A percentile compares a stretch with the other conserved stretches of the same genome.
These are phyloP conservation scores for Pseudocercospora macadamiae DNA, from an alignment of 2,329 filamentous ascomycete species.

Conservation along the genomic window DNA sequence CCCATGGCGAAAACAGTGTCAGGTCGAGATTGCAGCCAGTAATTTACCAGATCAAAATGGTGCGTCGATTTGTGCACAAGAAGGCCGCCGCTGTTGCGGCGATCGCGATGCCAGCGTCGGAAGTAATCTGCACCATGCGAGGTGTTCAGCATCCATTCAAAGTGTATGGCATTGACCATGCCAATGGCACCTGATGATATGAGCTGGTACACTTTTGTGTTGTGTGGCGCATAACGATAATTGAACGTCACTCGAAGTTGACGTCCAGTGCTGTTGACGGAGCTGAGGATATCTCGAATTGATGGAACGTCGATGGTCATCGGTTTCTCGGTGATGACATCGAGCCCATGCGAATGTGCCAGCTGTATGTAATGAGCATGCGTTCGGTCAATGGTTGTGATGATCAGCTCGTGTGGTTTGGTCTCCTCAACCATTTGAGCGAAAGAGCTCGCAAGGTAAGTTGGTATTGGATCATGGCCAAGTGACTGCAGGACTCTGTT, in stretches of 20 bases:
- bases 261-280: slow-evolving; percentile 54
- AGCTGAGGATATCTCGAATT: slow-evolving; percentile 58
- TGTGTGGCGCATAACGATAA: slow-evolving; percentile 68
- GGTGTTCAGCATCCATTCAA: slow-evolving; percentile 67
- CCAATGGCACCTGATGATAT: slow-evolving; percentile 60
- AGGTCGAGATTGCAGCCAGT: slow-evolving; percentile 62
- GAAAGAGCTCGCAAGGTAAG: slow-evolving; percentile 59
- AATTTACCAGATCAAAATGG: slow-evolving; percentile 66
- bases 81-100: slow-evolving; percentile 62
- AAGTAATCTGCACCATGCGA: slow-evolving; percentile 66
- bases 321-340: slow-evolving; percentile 66
- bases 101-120: slow-evolving; percentile 65
- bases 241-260: slow-evolving; percentile 65
- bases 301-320: slow-evolving; percentile 65
- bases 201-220: slow-evolving; percentile 62
- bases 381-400: slow-evolving; percentile 66
- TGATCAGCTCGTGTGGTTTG: slow-evolving; percentile 63
- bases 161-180: slow-evolving; percentile 59
- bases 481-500: slow-evolving; percentile 53
- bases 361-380: slow-evolving; percentile 64
- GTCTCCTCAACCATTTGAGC: slow-evolving; percentile 62
- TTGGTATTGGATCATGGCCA: slow-evolving; percentile 55
- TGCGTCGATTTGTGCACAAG: slow-evolving; percentile 66
- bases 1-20: slow-evolving; percentile 62
- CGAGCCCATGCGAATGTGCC: slow-evolving; percentile 62